Evolutionary conservation across 495 filamentous ascomycete genomes (phyloP).

Genomic region (Parachaetomium inaequale): DNA sequence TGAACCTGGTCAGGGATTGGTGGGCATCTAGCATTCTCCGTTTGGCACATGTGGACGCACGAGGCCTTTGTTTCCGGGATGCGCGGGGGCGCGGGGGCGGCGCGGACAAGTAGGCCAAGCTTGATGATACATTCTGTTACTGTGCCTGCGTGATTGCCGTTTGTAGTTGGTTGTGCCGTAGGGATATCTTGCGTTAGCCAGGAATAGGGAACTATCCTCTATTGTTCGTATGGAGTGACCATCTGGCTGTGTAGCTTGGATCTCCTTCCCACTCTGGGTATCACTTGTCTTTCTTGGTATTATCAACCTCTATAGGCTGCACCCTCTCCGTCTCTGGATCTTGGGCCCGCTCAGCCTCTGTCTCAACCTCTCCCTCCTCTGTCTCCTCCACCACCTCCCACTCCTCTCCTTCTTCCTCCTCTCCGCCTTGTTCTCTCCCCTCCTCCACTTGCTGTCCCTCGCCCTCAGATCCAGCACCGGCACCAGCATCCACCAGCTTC

Average conservation of each 20-base stretch:
- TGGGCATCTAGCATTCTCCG: conserved; percentile 42
- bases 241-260: too few species aligned
- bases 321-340: background rate
- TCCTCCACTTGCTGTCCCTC: background rate
- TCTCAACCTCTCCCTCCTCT: background rate
- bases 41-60: conserved; percentile 35
- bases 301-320: background rate
- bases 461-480: background rate
- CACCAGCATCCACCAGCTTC: conserved; percentile 40
- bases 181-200: conserved; percentile 18
- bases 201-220: too few species aligned
- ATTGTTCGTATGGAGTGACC: too few species aligned
- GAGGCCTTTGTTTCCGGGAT: conserved; percentile 42
- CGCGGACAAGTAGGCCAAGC: conserved; percentile 46
- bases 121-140: conserved; percentile 44
- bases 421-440: background rate
- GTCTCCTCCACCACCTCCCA: background rate
- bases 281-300: background rate
- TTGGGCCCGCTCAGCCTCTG: background rate
- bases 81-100: conserved; percentile 39
- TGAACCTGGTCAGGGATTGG: conserved; percentile 45
- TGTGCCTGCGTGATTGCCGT: conserved; percentile 25
- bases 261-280: background rate
- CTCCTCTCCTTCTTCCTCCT: background rate
- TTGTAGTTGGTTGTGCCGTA: conserved; percentile 20